Evolutionary conservation across 768 basidiomycete genomes (phyloP), one percentile per base, ranked within the genome.

Genomic region (Suillus subalutaceus): DNA sequence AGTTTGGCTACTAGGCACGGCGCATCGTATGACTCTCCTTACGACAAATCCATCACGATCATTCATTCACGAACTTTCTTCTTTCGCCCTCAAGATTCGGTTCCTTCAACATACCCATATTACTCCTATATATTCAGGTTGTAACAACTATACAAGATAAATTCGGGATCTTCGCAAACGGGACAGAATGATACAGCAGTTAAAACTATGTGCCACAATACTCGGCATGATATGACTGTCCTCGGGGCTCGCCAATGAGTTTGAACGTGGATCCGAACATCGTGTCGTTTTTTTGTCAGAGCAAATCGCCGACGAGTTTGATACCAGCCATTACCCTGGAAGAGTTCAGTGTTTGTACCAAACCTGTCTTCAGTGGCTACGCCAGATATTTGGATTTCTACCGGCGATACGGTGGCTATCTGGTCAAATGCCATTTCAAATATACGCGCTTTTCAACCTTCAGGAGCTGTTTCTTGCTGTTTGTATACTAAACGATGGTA

Each of bases 31-130:
- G 56, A 64, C 64, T 23, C 67, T 76, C 67, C 56, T 74, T 72
- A 78, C 66, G 74, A 78, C 67, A 68, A 67, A 72, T 50, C 50
- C 63, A 66, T 74, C 74, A 74, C 77, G 77, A 78, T 78, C 75
- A 61, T 77, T 78, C 64, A 61, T 68, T 62, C 67, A 65, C 60
- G 46, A 59, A n/a, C 59, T 62, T 65, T 62, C 35, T 69, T 66
- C 35, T 18, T 55, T 50, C 66, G 68, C 72, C 66, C 52, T 66
- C 75, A 67, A 43, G 59, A 43, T 40, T 63, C 56, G 65, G 48
- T 70, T 68, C 61, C 44, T 66, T 43, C 67, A 71, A 62, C 77
- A 77, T 76, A 78, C 77, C 75, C 75, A 67, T 78, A 78, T 73
- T 75, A 71, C 75, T 64, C 66, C 65, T 67, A 72, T 75, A 72